Percentiles rank a stretch among this genome's conserved stretches.
Evolutionary conservation across 2,329 filamentous ascomycete genomes (phyloP).

Genomic region (Verticillium klebahnii): DNA sequence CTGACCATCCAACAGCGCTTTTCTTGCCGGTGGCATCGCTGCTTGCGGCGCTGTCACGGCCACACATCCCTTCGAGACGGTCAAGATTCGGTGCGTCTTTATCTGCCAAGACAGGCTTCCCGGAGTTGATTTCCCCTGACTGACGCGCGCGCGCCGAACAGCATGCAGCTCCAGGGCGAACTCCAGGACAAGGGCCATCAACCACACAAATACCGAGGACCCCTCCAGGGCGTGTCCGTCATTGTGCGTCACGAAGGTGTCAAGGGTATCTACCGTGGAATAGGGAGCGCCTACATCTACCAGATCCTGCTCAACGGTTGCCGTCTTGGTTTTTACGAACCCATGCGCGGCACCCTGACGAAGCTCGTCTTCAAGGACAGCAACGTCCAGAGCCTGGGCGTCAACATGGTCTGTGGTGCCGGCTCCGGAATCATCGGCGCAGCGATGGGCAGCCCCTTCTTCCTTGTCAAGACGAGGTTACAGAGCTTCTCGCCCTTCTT

Average conservation of each 20-base stretch:
- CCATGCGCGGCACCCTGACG: constrained; percentile 71
- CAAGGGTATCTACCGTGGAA: constrained; percentile 78
- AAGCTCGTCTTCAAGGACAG: constrained; percentile 66
- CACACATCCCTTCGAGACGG: constrained; percentile 96
- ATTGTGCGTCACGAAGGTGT: constrained; percentile 89
- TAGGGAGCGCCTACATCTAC: constrained; percentile 92
- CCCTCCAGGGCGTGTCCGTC: constrained; percentile 84
- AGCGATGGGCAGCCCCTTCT: constrained; percentile 91
- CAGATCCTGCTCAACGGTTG: constrained; percentile 96
- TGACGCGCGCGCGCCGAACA: constrained; percentile 28
- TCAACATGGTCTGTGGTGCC: constrained; percentile 94
- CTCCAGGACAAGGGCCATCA: constrained; percentile 82
- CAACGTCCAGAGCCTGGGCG: constrained; percentile 73
- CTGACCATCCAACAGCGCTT: constrained; percentile 55
- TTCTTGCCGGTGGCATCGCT: constrained; percentile 93
- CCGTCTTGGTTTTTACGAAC: constrained; percentile 95
- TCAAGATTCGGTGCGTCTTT: constrained; percentile 80
- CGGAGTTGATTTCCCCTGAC: not conserved
- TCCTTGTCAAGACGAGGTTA: constrained; percentile 93
- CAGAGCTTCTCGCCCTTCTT: constrained; percentile 91
- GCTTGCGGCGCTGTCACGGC: constrained; percentile 96
- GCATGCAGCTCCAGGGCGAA: constrained; percentile 94
- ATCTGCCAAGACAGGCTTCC: not conserved
- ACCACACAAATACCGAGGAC: constrained; percentile 83
- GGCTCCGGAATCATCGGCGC: constrained; percentile 86